Conservation (phyloP, 2,329 filamentous ascomycete species). For the Thermomyces lanuginosus region DNA sequence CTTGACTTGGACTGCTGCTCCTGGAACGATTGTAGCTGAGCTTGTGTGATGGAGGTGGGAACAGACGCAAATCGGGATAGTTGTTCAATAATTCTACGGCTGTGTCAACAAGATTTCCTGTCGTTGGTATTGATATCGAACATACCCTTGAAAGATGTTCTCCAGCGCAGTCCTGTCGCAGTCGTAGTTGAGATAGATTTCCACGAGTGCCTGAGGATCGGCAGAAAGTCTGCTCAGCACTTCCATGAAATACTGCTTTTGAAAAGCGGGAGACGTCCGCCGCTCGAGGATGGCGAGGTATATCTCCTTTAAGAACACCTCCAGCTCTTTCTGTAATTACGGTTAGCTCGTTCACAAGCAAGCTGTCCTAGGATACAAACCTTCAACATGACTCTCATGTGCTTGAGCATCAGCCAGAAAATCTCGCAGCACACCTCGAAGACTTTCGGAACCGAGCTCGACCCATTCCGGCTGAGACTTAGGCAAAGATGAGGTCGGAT, state of each 20-base stretch:
- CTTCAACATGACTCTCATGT: conserved; percentile 87
- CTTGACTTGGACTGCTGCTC: conserved; percentile 52
- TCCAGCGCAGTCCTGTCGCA: conserved; percentile 84
- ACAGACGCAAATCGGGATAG: conserved; percentile 72
- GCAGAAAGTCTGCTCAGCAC: conserved; percentile 69
- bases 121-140: not conserved
- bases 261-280: conserved; percentile 67
- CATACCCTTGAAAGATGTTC: conserved; percentile 73
- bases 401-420: conserved; percentile 93
- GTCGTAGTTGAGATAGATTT: conserved; percentile 95
- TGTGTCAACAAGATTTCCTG: conserved; percentile 5
- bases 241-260: conserved; percentile 82
- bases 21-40: conserved; percentile 74
- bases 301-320: conserved; percentile 95
- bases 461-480: conserved; percentile 84
- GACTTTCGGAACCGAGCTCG: conserved; percentile 77
- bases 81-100: conserved; percentile 65
- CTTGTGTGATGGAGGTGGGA: conserved; percentile 55
- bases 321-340: conserved; percentile 63
- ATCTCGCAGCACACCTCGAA: conserved; percentile 96
- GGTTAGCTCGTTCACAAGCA: conserved; percentile 6
- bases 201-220: conserved; percentile 77
- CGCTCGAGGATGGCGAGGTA: conserved; percentile 85
- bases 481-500: conserved; percentile 95
- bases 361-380: conserved; percentile 27